Conservation (phyloP, 2,329 filamentous ascomycete species). For the Alternaria atra region DNA sequence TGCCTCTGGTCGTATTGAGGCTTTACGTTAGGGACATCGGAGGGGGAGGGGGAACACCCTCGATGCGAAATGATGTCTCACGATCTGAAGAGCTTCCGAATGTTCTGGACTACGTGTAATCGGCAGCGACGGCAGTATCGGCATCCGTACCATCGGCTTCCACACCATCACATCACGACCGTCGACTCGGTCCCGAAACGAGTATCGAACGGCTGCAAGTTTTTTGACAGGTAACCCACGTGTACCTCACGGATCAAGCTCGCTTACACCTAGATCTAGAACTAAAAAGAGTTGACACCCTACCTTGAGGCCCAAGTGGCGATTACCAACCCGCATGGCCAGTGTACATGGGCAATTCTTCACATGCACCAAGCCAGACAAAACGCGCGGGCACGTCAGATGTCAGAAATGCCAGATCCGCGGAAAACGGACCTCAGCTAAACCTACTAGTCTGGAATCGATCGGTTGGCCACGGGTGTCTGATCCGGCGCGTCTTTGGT, state of each 20-base stretch:
- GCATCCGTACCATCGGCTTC: neutral
- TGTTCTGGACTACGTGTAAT: neutral
- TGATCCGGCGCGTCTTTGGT: neutral
- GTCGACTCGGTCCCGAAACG: neutral
- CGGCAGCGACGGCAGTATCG: neutral
- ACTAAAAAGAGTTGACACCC: neutral
- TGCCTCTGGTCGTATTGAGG: neutral
- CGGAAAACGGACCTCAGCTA: slow-evolving; percentile 4
- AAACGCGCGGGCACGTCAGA: slow-evolving; percentile 11
- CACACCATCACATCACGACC: neutral
- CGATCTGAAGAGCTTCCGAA: neutral
- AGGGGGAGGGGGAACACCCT: neutral
- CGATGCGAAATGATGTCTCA: neutral
- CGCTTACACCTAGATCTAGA: slow-evolving; percentile 1
- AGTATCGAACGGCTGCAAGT: neutral
- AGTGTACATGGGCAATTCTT: slow-evolving; percentile 7
- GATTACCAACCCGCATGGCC: slow-evolving; percentile 4
- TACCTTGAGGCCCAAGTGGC: slow-evolving; percentile 13
- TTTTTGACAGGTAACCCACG: neutral
- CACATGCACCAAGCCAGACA: neutral
- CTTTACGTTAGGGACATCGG: neutral
- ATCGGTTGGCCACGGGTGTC: neutral
- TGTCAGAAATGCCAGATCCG: slow-evolving; percentile 13
- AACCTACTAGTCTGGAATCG: neutral
- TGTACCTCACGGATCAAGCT: neutral